phyloP scores from a whole-genome alignment of 257 asterid species.

The Nicotiana undulata region DNA sequence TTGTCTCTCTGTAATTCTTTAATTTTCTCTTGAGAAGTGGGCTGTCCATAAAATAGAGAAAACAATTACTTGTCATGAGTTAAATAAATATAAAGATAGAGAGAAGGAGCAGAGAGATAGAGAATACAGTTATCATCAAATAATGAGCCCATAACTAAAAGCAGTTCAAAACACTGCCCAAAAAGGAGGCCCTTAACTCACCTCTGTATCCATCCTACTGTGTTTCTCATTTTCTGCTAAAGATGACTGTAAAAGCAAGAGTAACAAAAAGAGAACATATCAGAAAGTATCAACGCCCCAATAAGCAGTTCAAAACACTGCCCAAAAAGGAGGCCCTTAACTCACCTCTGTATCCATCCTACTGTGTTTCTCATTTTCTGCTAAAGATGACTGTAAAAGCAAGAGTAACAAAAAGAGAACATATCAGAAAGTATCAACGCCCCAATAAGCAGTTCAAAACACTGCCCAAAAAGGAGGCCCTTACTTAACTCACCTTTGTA shows the following conservation, averaged over 20 bases:
- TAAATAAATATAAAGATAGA: slow-evolving; percentile 7
- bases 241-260: slow-evolving; percentile 18
- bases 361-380: slow-evolving; percentile 27
- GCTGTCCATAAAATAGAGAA: slow-evolving; percentile 33
- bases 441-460: neutral
- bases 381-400: slow-evolving; percentile 22
- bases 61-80: slow-evolving; percentile 15
- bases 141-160: neutral
- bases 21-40: slow-evolving; percentile 30
- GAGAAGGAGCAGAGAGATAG: neutral
- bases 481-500: slow-evolving; percentile 41
- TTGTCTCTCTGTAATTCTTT: slow-evolving; percentile 37
- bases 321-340: slow-evolving; percentile 8
- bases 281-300: neutral
- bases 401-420: neutral
- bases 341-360: slow-evolving; percentile 46
- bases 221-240: slow-evolving; percentile 32
- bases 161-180: neutral
- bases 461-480: slow-evolving; percentile 6
- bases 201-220: slow-evolving; percentile 40
- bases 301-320: neutral
- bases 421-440: neutral
- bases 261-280: neutral
- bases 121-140: neutral
- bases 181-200: slow-evolving; percentile 16